Evolutionary conservation across 371 early-diverging fungal genomes (phyloP).

Genomic region (Haplosporangium sp.): DNA sequence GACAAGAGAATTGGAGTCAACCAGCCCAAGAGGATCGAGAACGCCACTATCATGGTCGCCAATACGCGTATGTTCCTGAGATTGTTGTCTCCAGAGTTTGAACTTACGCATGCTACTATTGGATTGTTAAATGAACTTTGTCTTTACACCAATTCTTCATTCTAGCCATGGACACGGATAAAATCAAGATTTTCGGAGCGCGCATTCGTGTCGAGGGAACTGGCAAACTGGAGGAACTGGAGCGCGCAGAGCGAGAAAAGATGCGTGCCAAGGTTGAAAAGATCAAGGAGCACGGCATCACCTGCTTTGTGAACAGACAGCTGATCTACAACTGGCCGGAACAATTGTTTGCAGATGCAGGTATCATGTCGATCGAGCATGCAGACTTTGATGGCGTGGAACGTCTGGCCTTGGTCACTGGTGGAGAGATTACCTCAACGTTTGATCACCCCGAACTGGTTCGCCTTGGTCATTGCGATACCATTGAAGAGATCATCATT

Average conservation of each 20-base stretch:
- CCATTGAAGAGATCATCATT: slow-evolving; percentile 98
- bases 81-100: background rate
- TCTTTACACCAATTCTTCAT: background rate
- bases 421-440: slow-evolving; percentile 98
- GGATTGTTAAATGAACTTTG: background rate
- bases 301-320: slow-evolving; percentile 99
- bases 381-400: slow-evolving; percentile 99
- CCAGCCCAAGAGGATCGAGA: slow-evolving; percentile 95
- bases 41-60: slow-evolving; percentile 97
- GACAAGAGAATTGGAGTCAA: slow-evolving; percentile 99
- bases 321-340: slow-evolving; percentile 99
- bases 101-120: too few relatives aligned
- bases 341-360: slow-evolving; percentile 97
- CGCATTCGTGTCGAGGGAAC: slow-evolving; percentile 97
- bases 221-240: slow-evolving; percentile 97
- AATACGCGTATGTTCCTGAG: slow-evolving; percentile 86
- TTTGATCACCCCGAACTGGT: slow-evolving; percentile 98
- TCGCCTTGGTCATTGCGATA: slow-evolving; percentile 94
- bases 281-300: slow-evolving; percentile 97
- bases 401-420: slow-evolving; percentile 96
- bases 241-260: slow-evolving; percentile 98
- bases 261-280: slow-evolving; percentile 99
- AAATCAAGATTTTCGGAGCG: slow-evolving; percentile 99
- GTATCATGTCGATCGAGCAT: slow-evolving; percentile 98
- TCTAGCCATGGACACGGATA: slow-evolving; percentile 99